These are phyloP conservation scores for Metschnikowia bowlesiae DNA, from an alignment of 805 yeast genomes.

Conservation along the genomic window DNA sequence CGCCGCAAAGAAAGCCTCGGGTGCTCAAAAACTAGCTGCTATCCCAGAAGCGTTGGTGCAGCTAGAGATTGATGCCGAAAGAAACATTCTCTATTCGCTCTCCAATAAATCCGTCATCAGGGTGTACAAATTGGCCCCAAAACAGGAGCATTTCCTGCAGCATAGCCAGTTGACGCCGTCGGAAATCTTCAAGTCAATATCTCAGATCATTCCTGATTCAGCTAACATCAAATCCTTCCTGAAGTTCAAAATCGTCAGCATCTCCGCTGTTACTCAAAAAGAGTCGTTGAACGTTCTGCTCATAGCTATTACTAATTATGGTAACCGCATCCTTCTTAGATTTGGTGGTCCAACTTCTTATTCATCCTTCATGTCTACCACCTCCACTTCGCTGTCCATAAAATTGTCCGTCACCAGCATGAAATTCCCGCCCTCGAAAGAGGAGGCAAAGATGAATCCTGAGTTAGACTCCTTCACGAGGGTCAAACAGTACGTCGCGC, in stretches of 20 bases:
- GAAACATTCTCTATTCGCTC: slow-evolving; percentile 74
- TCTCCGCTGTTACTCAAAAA: slow-evolving; percentile 53
- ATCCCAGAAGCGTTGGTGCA: slow-evolving; percentile 59
- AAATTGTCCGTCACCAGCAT: slow-evolving; percentile 42
- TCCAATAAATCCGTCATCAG: slow-evolving; percentile 79
- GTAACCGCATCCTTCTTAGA: slow-evolving; percentile 71
- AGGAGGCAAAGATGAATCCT: slow-evolving; percentile 36
- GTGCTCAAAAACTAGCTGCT: slow-evolving; percentile 6
- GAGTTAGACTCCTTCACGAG: slow-evolving; percentile 41
- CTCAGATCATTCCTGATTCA: slow-evolving; percentile 52
- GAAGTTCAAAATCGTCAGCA: slow-evolving; percentile 55
- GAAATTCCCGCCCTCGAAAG: slow-evolving; percentile 62
- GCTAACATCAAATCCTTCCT: slow-evolving; percentile 47
- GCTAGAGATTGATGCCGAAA: slow-evolving; percentile 68
- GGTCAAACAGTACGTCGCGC: slow-evolving; percentile 37
- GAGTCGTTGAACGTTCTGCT: slow-evolving; percentile 70
- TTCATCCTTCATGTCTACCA: slow-evolving; percentile 22
- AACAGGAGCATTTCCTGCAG: slow-evolving; percentile 36
- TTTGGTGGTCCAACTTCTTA: slow-evolving; percentile 35
- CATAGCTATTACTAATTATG: slow-evolving; percentile 75
- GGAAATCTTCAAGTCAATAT: slow-evolving; percentile 45
- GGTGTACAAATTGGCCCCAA: slow-evolving; percentile 59
- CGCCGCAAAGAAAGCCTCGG: slow-evolving; percentile 1
- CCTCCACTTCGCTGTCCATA: slow-evolving; percentile 23
- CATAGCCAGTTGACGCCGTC: slow-evolving; percentile 39